phyloP scores from a whole-genome alignment of 306 rosid species.

The Corylus heterophylla region DNA sequence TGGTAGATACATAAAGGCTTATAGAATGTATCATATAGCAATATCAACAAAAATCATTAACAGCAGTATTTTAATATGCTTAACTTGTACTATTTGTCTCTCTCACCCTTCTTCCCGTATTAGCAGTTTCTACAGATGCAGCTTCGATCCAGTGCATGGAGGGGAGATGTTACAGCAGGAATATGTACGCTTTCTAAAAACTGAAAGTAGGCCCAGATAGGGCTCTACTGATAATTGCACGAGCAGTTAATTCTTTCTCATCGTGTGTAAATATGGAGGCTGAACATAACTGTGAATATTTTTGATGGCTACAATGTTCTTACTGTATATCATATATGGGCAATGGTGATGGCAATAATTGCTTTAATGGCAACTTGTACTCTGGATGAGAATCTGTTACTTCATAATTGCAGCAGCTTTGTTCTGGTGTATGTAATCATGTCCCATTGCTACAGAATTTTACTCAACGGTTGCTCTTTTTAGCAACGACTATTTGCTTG shows the following conservation, averaged over 20 bases:
- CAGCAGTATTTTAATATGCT: neutral
- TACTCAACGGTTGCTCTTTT: neutral
- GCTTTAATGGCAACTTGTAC: neutral
- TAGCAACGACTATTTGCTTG: no score
- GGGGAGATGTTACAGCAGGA: constrained; percentile 81
- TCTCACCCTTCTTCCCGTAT: constrained; percentile 11
- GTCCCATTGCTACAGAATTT: neutral
- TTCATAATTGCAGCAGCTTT: neutral
- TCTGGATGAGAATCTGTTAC: neutral
- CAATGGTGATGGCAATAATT: neutral
- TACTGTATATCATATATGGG: neutral
- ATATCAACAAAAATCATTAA: neutral
- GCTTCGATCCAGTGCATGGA: constrained; percentile 66
- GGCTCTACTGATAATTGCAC: constrained; percentile 1
- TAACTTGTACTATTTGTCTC: neutral
- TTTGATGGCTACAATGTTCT: neutral
- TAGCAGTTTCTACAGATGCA: constrained; percentile 73
- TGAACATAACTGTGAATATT: neutral
- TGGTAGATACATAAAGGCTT: neutral
- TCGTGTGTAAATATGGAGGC: constrained; percentile 41
- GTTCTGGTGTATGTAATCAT: neutral
- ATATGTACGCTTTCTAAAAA: constrained; percentile 59
- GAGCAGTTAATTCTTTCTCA: constrained; percentile 17
- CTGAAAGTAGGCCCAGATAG: constrained; percentile 41
- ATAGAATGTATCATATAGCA: neutral